These are phyloP conservation scores for Solanum chaucha DNA, from an alignment of 257 asterid genomes.

Conservation along the genomic window DNA sequence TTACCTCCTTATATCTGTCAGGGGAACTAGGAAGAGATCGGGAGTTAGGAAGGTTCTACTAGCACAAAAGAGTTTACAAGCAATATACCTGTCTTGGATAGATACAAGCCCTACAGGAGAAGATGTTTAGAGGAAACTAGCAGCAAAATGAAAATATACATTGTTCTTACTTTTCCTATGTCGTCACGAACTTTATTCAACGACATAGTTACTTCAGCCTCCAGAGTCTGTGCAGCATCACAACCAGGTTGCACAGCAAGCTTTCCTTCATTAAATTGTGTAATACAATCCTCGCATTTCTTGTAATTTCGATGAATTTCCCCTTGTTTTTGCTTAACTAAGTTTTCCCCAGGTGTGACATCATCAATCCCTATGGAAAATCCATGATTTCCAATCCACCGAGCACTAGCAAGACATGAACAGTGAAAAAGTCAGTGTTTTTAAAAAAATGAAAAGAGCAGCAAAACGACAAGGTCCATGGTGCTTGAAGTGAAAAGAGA, in stretches of 20 bases:
- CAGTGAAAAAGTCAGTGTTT: neutral
- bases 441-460: neutral
- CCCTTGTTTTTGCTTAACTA: constrained; percentile 49
- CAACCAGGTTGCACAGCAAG: constrained; percentile 80
- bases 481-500: neutral
- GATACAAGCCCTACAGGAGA: neutral
- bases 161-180: constrained; percentile 51
- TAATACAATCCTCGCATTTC: constrained; percentile 45
- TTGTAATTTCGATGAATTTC: constrained; percentile 47
- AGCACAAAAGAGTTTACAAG: neutral
- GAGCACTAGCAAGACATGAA: constrained; percentile 54
- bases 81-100: neutral
- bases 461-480: neutral
- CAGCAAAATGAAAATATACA: neutral
- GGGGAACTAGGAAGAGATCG: neutral
- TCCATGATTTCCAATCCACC: constrained; percentile 99
- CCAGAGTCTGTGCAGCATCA: constrained; percentile 83
- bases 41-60: neutral
- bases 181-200: constrained; percentile 68
- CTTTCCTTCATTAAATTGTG: constrained; percentile 55
- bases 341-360: constrained; percentile 60
- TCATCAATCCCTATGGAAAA: constrained; percentile 95
- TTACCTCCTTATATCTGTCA: neutral
- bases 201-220: constrained; percentile 56
- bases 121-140: neutral